Evolutionary conservation across 345 rosid species (phyloP), one percentile per base, ranked within the genome.

Genomic region (Eucalyptus tenuipes): DNA sequence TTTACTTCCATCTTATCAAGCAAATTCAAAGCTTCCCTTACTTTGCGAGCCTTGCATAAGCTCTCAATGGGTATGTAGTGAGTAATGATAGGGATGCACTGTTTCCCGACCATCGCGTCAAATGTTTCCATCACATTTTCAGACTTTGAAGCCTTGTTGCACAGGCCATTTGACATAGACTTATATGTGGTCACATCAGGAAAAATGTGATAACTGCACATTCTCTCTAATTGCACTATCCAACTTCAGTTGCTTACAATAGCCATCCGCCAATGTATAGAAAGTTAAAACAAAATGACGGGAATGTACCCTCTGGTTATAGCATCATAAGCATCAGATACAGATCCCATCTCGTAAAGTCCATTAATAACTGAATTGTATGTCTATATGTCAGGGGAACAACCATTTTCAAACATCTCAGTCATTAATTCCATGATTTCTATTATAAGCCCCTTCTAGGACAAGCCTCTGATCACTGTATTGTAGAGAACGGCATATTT

Each of bases 131-230:
- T 93, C 90, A 95, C 98, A 92, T 95, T 98, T 90, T 97, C 96
- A 68, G 87, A 94, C 92, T 97, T 97, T 64, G 93, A 94, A 86
- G 94, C 92, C 92, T 49, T 49, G 52, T 95, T 96, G 94, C 98
- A 95, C 84, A 98, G 95, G 90, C 98, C 98, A 91, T 97, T 94
- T 89, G 96, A 91, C 92, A 97, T 88, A 87, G 98, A 92, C 89
- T 98, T 98, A 89, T 96, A 97, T 55, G 99, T 97, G 90, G 95
- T 95, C 86, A 96, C 94, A 87, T 97, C 98, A 88, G 99, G 98
- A 87, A 91, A 91, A 88, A 96, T 92, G 33, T 94, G 95, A 87
- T 92, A 93, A 87, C 88, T 90, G 92, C 93, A 92, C 99, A 95
- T 96, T 87, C 92, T 93, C 90, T 93, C 91, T 47, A 87, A 98